Conservation (phyloP, 345 rosid species). For the Passiflora organensis region DNA sequence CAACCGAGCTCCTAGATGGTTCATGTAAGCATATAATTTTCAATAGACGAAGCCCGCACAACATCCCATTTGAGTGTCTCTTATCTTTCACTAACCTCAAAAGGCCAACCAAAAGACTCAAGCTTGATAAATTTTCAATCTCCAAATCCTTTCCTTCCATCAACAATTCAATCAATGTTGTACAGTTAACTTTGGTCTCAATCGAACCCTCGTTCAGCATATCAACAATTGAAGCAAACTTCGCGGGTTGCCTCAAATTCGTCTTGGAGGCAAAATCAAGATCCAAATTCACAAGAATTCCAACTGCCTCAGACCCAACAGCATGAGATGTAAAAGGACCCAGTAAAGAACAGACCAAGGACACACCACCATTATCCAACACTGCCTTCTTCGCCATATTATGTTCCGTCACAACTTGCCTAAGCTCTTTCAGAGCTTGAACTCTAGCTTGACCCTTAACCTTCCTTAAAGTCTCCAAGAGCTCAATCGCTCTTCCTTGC, state of each 20-base stretch:
- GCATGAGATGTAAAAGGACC: conserved; percentile 71
- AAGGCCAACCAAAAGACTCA: conserved; percentile 28
- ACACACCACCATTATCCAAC: conserved; percentile 53
- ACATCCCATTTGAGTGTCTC: conserved; percentile 20
- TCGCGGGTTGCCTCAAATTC: conserved; percentile 64
- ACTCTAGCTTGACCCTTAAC: conserved; percentile 67
- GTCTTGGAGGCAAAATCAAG: conserved; percentile 48
- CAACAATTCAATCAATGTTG: conserved; percentile 42
- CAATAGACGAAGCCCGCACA: conserved; percentile 24
- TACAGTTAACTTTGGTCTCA: conserved; percentile 60
- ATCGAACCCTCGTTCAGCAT: conserved; percentile 62
- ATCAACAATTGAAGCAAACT: conserved; percentile 54
- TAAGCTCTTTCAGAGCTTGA: conserved; percentile 55
- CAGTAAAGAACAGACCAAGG: conserved; percentile 40
- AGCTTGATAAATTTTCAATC: conserved; percentile 19
- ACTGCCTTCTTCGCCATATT: conserved; percentile 45
- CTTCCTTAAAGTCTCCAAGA: conserved; percentile 48
- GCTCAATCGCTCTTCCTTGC: conserved; percentile 55
- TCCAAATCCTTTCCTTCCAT: conserved; percentile 51
- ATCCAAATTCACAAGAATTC: conserved; percentile 56
- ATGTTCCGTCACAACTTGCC: conserved; percentile 47
- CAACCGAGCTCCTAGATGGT: conserved; percentile 17
- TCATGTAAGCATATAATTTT: conserved; percentile 22
- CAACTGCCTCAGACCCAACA: conserved; percentile 64
- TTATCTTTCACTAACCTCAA: conserved; percentile 30